Evolutionary conservation across 2,329 filamentous ascomycete genomes (phyloP).

Genomic region (Penicillium frequentans): DNA sequence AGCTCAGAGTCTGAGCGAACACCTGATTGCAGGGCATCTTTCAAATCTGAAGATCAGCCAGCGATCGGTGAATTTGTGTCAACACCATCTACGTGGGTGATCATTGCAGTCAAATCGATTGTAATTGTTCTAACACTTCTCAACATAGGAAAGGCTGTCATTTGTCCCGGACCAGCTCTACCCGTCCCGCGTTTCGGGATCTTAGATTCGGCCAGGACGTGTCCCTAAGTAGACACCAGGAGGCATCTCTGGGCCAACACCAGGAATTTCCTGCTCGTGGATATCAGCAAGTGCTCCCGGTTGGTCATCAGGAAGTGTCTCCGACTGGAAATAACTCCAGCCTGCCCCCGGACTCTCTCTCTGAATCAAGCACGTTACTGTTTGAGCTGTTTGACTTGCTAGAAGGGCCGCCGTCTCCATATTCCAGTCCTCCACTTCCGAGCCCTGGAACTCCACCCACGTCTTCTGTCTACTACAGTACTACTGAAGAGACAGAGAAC

Average conservation of each 20-base stretch:
- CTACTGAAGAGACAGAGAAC: no score
- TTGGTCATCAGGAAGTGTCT: not conserved
- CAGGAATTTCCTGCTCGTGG: no score
- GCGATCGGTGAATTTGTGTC: not conserved
- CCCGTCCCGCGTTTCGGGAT: not conserved
- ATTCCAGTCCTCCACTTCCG: not conserved
- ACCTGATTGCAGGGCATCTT: not conserved
- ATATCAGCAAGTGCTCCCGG: not conserved
- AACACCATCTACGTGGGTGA: not conserved
- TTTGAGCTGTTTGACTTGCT: conserved; percentile 11
- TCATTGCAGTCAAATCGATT: not conserved
- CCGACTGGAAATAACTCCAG: not conserved
- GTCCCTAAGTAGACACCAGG: not conserved
- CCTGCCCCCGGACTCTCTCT: not conserved
- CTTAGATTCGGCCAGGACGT: not conserved
- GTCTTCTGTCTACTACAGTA: not conserved
- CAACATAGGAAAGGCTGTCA: not conserved
- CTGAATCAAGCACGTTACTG: conserved; percentile 1
- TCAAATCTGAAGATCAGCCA: not conserved
- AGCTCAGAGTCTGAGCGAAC: not conserved
- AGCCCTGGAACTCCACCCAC: not conserved
- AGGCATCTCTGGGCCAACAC: no score
- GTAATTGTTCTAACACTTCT: not conserved
- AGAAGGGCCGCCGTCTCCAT: not conserved
- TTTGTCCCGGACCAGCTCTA: not conserved